Base-by-base conservation (phyloP, 1,284 basidiomycete species). In the Pseudozyma pruni region DNA sequence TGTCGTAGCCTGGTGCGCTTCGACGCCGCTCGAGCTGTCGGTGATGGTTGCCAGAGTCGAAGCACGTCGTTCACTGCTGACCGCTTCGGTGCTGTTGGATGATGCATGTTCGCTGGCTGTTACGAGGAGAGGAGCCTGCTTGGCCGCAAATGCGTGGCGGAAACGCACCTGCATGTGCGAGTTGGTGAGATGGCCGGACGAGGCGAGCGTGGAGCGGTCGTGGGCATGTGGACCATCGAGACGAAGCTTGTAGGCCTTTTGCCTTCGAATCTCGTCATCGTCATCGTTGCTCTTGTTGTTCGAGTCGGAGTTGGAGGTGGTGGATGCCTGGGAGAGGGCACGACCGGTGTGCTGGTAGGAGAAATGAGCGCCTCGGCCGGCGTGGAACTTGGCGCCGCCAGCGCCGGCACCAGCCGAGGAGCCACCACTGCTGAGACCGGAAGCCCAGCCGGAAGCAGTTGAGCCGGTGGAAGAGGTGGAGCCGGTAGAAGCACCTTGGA, bases 361-460 rank as follows among this genome's bases (percentile, higher is more conserved):
- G 20, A 62, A 75, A 42, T 78, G 71, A 19, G 76, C 75, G 23
- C 75, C 72, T 13, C 76, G 62, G 22, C 76, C 76, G 25, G 76
- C 76, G 29, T 76, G 75, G 38, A 58, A 78, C 49, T 78, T 78
- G 48, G 76, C 76, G 19, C 76, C 76, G 17, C 76, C 76, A 10
- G 68, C 64, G 13, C 76, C 76, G 7, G 75, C 59, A 17, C 75
- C 75, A 10, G 70, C 73, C 4, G 56, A 57, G 23, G 58, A 68
- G 27, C 63, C 71, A 19, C 71, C 68, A 35, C 66, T 64, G 45
- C 71, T 74, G 29, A 76, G 61, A 31, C 74, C 74, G 4, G 66
- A 56, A 16, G 72, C 58, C 69, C 69, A 76, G 5, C 64, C 54
- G 2, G 73, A 64, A n/a, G 74, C 53, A 22, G 73, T 62, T 11